Base-by-base conservation (phyloP, 768 basidiomycete species). In the Phylloporus arenicola region DNA sequence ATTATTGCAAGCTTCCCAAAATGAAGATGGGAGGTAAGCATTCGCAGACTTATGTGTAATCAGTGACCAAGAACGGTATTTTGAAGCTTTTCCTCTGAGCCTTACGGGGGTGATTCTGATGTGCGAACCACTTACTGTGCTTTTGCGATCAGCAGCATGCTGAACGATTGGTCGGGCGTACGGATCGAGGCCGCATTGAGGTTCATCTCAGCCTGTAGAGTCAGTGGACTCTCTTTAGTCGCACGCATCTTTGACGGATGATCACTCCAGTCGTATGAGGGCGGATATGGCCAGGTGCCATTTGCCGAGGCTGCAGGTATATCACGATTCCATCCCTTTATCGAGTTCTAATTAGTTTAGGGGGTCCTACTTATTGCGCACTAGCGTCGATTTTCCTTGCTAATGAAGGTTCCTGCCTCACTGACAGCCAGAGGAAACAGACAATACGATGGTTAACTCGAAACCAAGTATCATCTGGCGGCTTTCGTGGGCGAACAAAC, bases 361-460 rank as follows among this genome's bases (percentile, higher is more conserved):
- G 94, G 17, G 95, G 95, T 7, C 88, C 92, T 16, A 96, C 95
- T 1, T 98, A 97, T 68, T 94, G 89, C 57, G 87, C 89, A 1
- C 64, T 96, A 24, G 92, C 93, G 1, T 77, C 87, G 0, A 74
- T 94, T 12, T 64, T 79, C 48, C 75, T 90, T 74, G 45, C 68
- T 73, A 48, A 20, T 17, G 52, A 37, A 55, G 67, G 47, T 33
- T 40, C 60, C 34, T 47, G 43, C 59, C 58, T 39, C 54, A 76
- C 43, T 6, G 53, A 63, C 1, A 54, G 56, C 7, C 78, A 86
- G 54, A 75, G 73, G 39, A 60, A 70, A 9, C 64, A 70, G 39
- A 88, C 90, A 0, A 70, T 88, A 25, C 73, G 83, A 25, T 98
- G 93, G 92, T 72, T 94, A 1, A 53, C 83, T 14, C 78, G 82